Evolutionary conservation across 2,329 filamentous ascomycete genomes (phyloP).

Genomic region (Myriosclerotinia scirpicola): DNA sequence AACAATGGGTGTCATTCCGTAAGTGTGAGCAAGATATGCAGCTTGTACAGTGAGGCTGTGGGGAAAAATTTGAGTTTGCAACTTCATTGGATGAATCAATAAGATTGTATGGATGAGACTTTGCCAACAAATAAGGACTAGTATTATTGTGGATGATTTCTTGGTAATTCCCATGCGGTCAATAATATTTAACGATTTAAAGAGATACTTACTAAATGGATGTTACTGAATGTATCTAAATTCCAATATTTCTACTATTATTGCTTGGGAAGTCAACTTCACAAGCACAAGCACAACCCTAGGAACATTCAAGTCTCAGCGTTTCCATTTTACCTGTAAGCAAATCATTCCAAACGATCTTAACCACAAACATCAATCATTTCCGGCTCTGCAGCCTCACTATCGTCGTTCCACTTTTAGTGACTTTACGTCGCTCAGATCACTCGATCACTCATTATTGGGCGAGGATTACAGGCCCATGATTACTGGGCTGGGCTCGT

Average conservation of each 20-base stretch:
- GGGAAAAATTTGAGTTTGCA: slow-evolving; percentile 2
- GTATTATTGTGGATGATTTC: slow-evolving; percentile 8
- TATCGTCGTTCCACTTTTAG: slow-evolving; percentile 3
- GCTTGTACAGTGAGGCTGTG: slow-evolving; percentile 38
- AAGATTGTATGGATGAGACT: slow-evolving; percentile 1
- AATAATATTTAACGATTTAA: not conserved
- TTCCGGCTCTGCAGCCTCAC: slow-evolving; percentile 20
- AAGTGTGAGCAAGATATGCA: slow-evolving; percentile 28
- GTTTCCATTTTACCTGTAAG: slow-evolving; percentile 3
- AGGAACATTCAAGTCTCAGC: slow-evolving; percentile 2
- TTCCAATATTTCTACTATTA: no score
- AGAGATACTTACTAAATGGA: not conserved
- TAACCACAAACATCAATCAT: slow-evolving; percentile 20
- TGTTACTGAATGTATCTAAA: no score
- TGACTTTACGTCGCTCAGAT: slow-evolving; percentile 8
- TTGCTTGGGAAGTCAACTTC: not conserved
- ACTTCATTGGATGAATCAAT: slow-evolving; percentile 7
- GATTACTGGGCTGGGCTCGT: slow-evolving; percentile 17
- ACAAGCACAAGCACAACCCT: slow-evolving; percentile 10
- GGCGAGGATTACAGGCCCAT: not conserved
- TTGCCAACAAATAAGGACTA: slow-evolving; percentile 9
- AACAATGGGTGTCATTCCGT: not conserved
- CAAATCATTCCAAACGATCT: slow-evolving; percentile 14
- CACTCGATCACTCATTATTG: slow-evolving; percentile 21
- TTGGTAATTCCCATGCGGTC: not conserved